These are phyloP conservation scores for Oropetium thomaeum DNA, from an alignment of 176 grass and related monocot species.

Conservation along the genomic window DNA sequence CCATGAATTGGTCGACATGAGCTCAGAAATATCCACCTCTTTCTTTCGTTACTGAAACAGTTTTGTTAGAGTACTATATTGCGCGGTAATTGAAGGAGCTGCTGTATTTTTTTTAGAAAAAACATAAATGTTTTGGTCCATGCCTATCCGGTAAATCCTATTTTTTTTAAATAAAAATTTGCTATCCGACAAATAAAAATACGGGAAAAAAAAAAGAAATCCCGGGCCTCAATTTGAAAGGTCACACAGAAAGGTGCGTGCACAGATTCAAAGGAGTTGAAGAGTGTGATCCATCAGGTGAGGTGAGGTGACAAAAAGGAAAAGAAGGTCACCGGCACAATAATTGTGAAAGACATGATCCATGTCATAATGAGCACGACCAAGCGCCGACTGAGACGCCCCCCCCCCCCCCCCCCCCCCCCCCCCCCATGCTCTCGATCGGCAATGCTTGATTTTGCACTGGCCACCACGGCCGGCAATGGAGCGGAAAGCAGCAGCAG, in stretches of 20 bases:
- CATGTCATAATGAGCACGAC: constrained; percentile 10
- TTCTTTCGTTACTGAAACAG: no score
- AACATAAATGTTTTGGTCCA: not conserved
- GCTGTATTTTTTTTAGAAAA: no score
- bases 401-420: no score
- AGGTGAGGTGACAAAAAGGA: not conserved
- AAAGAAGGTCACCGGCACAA: constrained; percentile 1
- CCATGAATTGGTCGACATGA: no score
- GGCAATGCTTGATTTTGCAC: not conserved
- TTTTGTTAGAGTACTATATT: no score
- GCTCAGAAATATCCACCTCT: no score
- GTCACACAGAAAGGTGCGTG: not conserved
- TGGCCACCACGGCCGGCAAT: not conserved
- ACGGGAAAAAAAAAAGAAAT: not conserved
- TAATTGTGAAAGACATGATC: constrained; percentile 6
- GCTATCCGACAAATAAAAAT: not conserved
- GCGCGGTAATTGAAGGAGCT: no score
- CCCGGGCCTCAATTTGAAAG: not conserved
- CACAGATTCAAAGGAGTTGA: not conserved
- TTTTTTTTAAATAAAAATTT: no score
- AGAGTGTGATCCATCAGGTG: not conserved
- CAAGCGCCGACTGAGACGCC: constrained; percentile 25
- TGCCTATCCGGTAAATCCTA: no score
- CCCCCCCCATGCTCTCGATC: no score
- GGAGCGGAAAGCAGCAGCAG: not conserved